Evolutionary conservation across 257 asterid species (phyloP).

Genomic region (Linderniella brevidens): DNA sequence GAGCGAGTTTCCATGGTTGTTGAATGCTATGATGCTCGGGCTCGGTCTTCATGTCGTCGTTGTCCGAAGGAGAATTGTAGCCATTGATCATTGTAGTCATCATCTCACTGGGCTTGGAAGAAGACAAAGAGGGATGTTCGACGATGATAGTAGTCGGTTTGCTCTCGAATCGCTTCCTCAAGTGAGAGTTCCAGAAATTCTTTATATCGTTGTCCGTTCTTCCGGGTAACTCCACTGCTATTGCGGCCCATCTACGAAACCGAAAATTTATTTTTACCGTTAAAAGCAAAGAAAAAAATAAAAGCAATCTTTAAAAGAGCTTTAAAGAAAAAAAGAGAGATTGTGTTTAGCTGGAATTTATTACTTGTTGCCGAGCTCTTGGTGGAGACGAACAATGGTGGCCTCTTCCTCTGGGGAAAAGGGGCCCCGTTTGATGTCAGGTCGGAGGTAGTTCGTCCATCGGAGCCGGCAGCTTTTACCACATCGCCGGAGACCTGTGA

Average conservation of each 20-base stretch:
- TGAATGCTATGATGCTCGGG: slow-evolving; percentile 15
- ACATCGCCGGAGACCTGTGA: slow-evolving; percentile 50
- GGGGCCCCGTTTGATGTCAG: slow-evolving; percentile 47
- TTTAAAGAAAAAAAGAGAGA: background rate
- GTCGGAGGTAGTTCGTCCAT: slow-evolving; percentile 67
- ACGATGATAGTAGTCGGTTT: background rate
- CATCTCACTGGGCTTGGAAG: slow-evolving; percentile 12
- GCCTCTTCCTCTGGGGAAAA: slow-evolving; percentile 38
- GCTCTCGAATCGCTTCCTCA: slow-evolving; percentile 26
- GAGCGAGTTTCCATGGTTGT: too few species aligned
- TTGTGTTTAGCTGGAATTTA: slow-evolving; percentile 3
- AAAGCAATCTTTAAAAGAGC: background rate
- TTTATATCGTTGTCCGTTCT: slow-evolving; percentile 61
- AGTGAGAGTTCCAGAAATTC: slow-evolving; percentile 69
- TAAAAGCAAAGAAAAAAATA: background rate
- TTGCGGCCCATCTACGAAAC: slow-evolving; percentile 47
- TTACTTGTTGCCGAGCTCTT: slow-evolving; percentile 49
- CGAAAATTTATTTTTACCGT: background rate
- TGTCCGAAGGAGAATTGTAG: slow-evolving; percentile 30
- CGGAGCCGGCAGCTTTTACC: slow-evolving; percentile 85
- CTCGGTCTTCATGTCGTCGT: slow-evolving; percentile 22
- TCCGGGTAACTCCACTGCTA: slow-evolving; percentile 51
- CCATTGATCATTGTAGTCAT: slow-evolving; percentile 13
- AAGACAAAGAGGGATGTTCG: slow-evolving; percentile 10
- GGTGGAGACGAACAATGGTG: slow-evolving; percentile 27